These are phyloP conservation scores for Hyphopichia fennica DNA, from an alignment of 1,139 yeast genomes.

Conservation along the genomic window DNA sequence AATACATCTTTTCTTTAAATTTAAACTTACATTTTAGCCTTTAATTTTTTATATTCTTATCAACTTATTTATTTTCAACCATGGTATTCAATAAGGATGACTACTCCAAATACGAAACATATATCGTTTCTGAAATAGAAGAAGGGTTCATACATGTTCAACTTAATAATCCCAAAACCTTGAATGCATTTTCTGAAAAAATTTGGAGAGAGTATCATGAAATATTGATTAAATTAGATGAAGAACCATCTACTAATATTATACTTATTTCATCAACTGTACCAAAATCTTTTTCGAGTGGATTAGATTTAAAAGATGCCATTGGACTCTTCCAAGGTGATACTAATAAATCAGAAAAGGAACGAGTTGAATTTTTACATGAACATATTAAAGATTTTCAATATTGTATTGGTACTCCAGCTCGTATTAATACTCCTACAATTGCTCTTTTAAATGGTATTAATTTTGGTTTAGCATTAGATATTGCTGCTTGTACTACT, in stretches of 20 bases:
- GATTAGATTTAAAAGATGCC: slow-evolving; percentile 58
- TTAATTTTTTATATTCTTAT: too few relatives aligned
- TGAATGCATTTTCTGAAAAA: slow-evolving; percentile 59
- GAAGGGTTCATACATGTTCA: slow-evolving; percentile 59
- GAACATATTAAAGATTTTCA: slow-evolving; percentile 59
- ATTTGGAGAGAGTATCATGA: slow-evolving; percentile 58
- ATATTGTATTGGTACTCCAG: slow-evolving; percentile 47
- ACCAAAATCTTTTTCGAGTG: slow-evolving; percentile 63
- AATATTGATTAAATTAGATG: slow-evolving; percentile 49
- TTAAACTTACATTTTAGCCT: too few relatives aligned
- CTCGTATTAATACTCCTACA: slow-evolving; percentile 49
- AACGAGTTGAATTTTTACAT: slow-evolving; percentile 27
- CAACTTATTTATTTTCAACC: background rate
- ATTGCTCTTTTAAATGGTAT: slow-evolving; percentile 49
- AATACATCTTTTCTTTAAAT: too few relatives aligned
- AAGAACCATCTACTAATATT: slow-evolving; percentile 46
- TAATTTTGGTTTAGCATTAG: slow-evolving; percentile 65
- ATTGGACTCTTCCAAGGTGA: background rate
- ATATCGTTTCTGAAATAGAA: slow-evolving; percentile 39
- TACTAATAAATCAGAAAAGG: slow-evolving; percentile 8
- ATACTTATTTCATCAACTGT: slow-evolving; percentile 57
- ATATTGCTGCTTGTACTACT: slow-evolving; percentile 58
- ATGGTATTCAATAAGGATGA: slow-evolving; percentile 26
- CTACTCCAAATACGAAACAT: slow-evolving; percentile 36
- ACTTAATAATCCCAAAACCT: slow-evolving; percentile 60